These are phyloP conservation scores for Globisporangium okanoganense DNA, from an alignment of 352 stramenopile species.

Conservation along the genomic window DNA sequence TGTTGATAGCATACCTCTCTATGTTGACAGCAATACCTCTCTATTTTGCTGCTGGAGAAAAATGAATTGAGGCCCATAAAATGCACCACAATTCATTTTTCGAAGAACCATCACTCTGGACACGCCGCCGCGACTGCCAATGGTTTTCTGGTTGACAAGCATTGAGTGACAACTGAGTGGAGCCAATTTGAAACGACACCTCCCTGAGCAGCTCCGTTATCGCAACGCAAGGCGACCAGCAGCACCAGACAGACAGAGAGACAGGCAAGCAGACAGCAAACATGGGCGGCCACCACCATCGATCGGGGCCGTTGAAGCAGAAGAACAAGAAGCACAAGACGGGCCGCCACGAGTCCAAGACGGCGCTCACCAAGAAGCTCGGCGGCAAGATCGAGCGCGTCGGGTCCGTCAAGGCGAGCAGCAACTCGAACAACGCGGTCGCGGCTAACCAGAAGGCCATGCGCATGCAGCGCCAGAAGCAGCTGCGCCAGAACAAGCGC, in stretches of 20 bases:
- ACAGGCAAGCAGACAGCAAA: neutral
- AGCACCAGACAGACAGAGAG: neutral
- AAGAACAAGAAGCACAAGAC: conserved; percentile 92
- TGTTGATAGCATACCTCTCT: no score
- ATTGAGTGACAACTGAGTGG: neutral
- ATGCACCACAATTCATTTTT: neutral
- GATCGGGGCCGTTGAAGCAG: conserved; percentile 87
- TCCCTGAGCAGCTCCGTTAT: neutral
- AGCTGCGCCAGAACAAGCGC: conserved; percentile 80
- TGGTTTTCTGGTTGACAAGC: conserved; percentile 16
- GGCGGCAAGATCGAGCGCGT: conserved; percentile 75
- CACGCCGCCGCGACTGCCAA: neutral
- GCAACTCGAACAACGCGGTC: conserved; percentile 40
- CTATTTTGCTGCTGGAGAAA: no score
- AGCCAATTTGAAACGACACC: conserved; percentile 18
- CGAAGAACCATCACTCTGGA: neutral
- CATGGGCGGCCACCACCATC: conserved; percentile 82
- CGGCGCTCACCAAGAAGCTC: conserved; percentile 50
- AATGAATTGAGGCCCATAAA: no score
- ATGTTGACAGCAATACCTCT: no score
- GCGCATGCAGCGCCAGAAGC: conserved; percentile 81
- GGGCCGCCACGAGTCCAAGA: conserved; percentile 83
- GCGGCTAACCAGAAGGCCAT: conserved; percentile 66
- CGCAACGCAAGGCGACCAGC: neutral
- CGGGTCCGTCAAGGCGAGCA: conserved; percentile 33